Percentiles rank a stretch among this genome's conserved stretches.
These are phyloP conservation scores for Metarhizium humberi DNA, from an alignment of 2,329 filamentous ascomycete genomes.

Conservation along the genomic window DNA sequence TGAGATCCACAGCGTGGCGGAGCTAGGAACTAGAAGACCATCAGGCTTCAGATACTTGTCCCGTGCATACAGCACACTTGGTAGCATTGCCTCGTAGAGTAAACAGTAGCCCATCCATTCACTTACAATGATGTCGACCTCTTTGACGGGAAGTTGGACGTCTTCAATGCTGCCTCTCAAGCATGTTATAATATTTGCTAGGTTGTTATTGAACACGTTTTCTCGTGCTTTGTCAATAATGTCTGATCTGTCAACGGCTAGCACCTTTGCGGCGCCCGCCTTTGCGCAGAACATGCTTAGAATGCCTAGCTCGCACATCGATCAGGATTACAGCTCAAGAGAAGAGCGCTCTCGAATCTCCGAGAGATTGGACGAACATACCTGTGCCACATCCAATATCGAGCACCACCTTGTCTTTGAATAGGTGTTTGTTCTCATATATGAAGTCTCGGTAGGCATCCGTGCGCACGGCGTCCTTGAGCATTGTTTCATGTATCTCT, in stretches of 20 bases:
- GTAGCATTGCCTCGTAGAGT: slow-evolving; percentile 92
- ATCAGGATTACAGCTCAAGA: background rate
- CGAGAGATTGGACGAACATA: slow-evolving; percentile 16
- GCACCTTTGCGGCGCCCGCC: slow-evolving; percentile 76
- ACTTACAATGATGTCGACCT: slow-evolving; percentile 90
- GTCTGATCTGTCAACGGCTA: slow-evolving; percentile 85
- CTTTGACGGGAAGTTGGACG: slow-evolving; percentile 62
- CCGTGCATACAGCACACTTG: slow-evolving; percentile 79
- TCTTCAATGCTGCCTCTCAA: slow-evolving; percentile 84
- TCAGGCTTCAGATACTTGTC: slow-evolving; percentile 75
- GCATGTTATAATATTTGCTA: slow-evolving; percentile 66
- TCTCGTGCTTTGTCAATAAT: slow-evolving; percentile 82
- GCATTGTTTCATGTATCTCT: slow-evolving; percentile 94
- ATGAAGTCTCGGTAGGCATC: slow-evolving; percentile 93
- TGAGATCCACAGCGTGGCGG: slow-evolving; percentile 73
- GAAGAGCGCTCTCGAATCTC: slow-evolving; percentile 10
- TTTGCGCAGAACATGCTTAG: slow-evolving; percentile 91
- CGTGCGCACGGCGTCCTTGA: slow-evolving; percentile 81
- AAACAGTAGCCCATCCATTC: slow-evolving; percentile 98
- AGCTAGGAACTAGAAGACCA: slow-evolving; percentile 79
- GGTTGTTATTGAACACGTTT: slow-evolving; percentile 73
- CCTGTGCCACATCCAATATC: slow-evolving; percentile 81
- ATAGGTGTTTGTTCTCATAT: slow-evolving; percentile 81
- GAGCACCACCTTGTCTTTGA: slow-evolving; percentile 76
- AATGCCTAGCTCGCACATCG: slow-evolving; percentile 50